Conservation (phyloP, 2,329 filamentous ascomycete species). For the Stagonosporopsis rhizophila region DNA sequence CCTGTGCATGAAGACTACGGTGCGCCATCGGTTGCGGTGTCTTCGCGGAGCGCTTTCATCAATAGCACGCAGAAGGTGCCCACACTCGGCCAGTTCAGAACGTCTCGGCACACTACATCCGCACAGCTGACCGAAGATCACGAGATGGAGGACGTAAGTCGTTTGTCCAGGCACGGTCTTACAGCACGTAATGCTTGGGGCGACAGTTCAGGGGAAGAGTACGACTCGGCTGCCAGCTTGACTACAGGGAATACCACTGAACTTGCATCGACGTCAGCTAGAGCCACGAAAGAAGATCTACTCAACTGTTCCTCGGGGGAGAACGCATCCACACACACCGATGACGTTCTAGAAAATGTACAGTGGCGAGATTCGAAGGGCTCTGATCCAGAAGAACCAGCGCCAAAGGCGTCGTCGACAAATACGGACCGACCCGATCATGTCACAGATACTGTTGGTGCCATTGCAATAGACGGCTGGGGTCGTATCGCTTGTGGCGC, state of each 20-base stretch:
- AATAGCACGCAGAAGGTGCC: constrained; percentile 54
- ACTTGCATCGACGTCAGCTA: not conserved
- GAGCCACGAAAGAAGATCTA: not conserved
- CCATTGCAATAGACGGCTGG: constrained; percentile 85
- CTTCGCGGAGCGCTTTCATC: constrained; percentile 50
- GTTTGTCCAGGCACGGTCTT: constrained; percentile 5
- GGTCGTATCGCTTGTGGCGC: constrained; percentile 93
- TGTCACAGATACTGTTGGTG: constrained; percentile 93
- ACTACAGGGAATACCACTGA: constrained; percentile 32
- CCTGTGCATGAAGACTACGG: constrained; percentile 9
- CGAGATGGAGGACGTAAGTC: constrained; percentile 36
- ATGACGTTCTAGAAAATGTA: constrained; percentile 21
- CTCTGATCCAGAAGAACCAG: not conserved
- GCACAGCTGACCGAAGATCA: constrained; percentile 27
- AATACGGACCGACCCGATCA: constrained; percentile 58
- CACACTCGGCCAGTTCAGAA: constrained; percentile 35
- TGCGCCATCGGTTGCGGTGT: constrained; percentile 35
- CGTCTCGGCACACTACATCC: constrained; percentile 8
- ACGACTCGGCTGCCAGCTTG: constrained; percentile 31
- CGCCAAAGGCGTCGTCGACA: not conserved
- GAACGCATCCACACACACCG: not conserved
- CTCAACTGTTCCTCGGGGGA: constrained; percentile 2
- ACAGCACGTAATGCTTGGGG: constrained; percentile 35
- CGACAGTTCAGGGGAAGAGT: constrained; percentile 51
- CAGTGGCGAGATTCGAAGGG: not conserved